phyloP scores from a whole-genome alignment of 169 alveolate genomes.

The Theileria orientalis region DNA sequence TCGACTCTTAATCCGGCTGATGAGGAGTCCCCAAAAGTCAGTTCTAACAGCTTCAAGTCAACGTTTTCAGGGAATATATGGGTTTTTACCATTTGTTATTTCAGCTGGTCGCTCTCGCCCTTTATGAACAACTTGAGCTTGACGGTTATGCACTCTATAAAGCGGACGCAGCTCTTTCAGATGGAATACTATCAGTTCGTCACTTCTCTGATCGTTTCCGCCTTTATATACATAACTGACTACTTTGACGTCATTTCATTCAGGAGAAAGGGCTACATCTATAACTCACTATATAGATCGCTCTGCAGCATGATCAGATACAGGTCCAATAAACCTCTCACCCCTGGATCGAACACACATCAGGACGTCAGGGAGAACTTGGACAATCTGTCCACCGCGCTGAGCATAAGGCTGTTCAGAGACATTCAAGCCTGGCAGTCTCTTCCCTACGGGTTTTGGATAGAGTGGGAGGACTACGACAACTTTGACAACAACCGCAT shows the following conservation, averaged over 20 bases:
- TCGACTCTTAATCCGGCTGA: background rate
- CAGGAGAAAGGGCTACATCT: background rate
- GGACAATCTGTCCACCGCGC: background rate
- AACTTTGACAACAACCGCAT: constrained; percentile 8
- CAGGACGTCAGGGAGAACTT: background rate
- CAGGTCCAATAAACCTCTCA: background rate
- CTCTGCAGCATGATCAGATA: constrained; percentile 1
- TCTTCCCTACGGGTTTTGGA: constrained; percentile 13
- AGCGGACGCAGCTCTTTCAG: background rate
- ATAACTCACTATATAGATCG: constrained; percentile 5
- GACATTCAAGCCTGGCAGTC: constrained; percentile 21
- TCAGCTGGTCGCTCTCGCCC: constrained; percentile 8
- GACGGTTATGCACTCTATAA: constrained; percentile 1
- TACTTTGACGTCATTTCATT: background rate
- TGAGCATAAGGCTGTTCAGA: constrained; percentile 7
- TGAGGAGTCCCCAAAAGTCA: constrained; percentile 4
- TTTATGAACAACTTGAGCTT: background rate
- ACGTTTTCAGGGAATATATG: constrained; percentile 1
- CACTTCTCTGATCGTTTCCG: constrained; percentile 2
- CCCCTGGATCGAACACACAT: background rate
- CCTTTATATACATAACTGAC: background rate
- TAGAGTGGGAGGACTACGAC: constrained; percentile 26
- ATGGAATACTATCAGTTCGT: constrained; percentile 1
- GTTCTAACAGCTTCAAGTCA: too few relatives aligned
- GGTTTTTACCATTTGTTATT: background rate